phyloP scores from a whole-genome alignment of 345 rosid species.

The Gossypium ekmanianum region DNA sequence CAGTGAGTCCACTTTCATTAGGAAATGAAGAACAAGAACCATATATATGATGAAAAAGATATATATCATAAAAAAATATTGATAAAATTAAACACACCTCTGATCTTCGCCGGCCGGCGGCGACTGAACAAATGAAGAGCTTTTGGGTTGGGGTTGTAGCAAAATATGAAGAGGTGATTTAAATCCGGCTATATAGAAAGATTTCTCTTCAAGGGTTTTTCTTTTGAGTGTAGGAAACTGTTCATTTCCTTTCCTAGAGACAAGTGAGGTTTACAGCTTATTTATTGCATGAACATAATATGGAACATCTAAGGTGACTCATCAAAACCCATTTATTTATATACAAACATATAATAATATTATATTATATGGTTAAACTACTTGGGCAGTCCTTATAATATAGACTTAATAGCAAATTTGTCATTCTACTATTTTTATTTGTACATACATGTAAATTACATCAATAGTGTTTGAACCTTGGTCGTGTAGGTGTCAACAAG shows the following conservation, averaged over 20 bases:
- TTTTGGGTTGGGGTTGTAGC: not conserved
- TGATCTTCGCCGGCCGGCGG: not conserved
- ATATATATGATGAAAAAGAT: too few relatives aligned
- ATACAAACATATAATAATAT: too few relatives aligned
- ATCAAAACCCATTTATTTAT: not conserved
- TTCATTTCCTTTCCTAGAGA: constrained; percentile 1
- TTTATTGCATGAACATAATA: constrained; percentile 29
- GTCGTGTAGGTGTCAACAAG: too few relatives aligned
- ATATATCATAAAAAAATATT: too few relatives aligned
- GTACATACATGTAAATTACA: too few relatives aligned
- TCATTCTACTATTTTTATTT: too few relatives aligned
- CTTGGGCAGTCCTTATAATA: too few relatives aligned
- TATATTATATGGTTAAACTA: too few relatives aligned
- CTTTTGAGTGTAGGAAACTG: constrained; percentile 19
- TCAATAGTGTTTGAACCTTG: too few relatives aligned
- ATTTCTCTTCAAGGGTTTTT: not conserved
- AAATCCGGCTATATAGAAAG: not conserved
- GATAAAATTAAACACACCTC: not conserved
- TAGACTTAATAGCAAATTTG: too few relatives aligned
- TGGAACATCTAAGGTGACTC: constrained; percentile 24
- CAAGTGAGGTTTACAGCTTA: not conserved
- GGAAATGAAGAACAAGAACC: too few relatives aligned
- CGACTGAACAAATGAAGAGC: not conserved
- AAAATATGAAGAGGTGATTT: not conserved
- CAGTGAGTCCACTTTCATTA: not conserved